These are phyloP conservation scores for Crithidia sp. DNA, from an alignment of 208 protist genomes.

Conservation along the genomic window DNA sequence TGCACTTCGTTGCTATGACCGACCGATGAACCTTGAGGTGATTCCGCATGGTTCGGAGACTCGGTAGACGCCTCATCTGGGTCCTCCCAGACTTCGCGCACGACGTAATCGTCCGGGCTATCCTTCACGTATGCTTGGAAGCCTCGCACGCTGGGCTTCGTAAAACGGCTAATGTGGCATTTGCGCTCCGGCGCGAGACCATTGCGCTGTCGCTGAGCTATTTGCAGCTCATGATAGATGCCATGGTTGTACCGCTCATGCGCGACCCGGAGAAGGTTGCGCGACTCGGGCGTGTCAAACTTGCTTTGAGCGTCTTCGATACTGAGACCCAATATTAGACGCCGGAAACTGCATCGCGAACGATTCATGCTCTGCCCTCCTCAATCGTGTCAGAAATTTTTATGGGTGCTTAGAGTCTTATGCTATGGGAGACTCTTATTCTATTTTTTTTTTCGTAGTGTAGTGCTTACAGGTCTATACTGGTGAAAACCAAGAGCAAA, in stretches of 20 bases:
- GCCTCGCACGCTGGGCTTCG: conserved; percentile 75
- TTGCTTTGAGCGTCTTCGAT: conserved; percentile 90
- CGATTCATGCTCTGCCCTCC: conserved; percentile 38
- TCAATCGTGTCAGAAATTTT: no score
- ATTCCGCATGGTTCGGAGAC: background rate
- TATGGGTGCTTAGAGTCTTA: no score
- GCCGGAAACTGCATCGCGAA: conserved; percentile 36
- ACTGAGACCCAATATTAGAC: conserved; percentile 86
- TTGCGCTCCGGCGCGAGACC: conserved; percentile 64
- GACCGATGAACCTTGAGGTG: conserved; percentile 2
- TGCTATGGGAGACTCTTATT: background rate
- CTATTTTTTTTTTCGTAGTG: conserved; percentile 1
- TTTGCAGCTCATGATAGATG: conserved; percentile 81
- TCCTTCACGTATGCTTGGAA: conserved; percentile 87
- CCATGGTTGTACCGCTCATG: conserved; percentile 86
- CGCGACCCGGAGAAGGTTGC: conserved; percentile 64
- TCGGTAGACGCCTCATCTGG: conserved; percentile 1
- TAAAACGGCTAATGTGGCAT: conserved; percentile 80
- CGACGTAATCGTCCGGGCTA: conserved; percentile 69
- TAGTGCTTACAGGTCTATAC: conserved; percentile 31
- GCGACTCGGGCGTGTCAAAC: conserved; percentile 79
- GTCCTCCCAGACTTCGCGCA: conserved; percentile 73
- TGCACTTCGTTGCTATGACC: conserved; percentile 11
- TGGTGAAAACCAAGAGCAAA: conserved; percentile 7
- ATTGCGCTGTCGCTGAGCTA: conserved; percentile 76